A percentile compares a stretch with the other conserved stretches of the same genome.
These are phyloP conservation scores for Stemphylium beticola DNA, from an alignment of 2,329 filamentous ascomycete species.

Conservation along the genomic window DNA sequence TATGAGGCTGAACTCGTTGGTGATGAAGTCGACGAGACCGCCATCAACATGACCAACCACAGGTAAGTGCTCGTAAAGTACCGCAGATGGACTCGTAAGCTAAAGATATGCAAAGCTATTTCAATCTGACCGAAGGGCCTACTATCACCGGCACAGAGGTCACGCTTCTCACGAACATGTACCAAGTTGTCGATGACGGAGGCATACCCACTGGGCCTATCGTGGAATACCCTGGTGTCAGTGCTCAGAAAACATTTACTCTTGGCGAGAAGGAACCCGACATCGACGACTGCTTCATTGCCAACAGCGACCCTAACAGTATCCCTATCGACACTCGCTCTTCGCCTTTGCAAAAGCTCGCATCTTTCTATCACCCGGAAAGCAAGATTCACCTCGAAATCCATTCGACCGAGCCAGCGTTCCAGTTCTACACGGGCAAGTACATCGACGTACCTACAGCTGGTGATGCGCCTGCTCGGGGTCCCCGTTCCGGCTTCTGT, in stretches of 20 bases:
- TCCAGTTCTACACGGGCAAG: constrained; percentile 95
- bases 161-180: constrained; percentile 63
- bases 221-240: constrained; percentile 67
- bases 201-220: constrained; percentile 77
- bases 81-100: neutral
- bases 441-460: constrained; percentile 76
- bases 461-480: constrained; percentile 66
- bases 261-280: constrained; percentile 74
- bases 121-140: constrained; percentile 67
- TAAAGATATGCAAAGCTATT: constrained; percentile 57
- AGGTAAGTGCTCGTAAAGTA: constrained; percentile 62
- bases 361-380: constrained; percentile 74
- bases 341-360: constrained; percentile 68
- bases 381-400: constrained; percentile 84
- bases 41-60: constrained; percentile 94
- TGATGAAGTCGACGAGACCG: constrained; percentile 82
- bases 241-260: constrained; percentile 71
- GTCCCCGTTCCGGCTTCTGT: constrained; percentile 78
- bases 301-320: constrained; percentile 66
- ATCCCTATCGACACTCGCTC: constrained; percentile 60
- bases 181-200: constrained; percentile 75
- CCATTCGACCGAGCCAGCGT: constrained; percentile 89
- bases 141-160: constrained; percentile 69
- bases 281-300: constrained; percentile 90
- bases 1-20: constrained; percentile 84